Percentiles rank a stretch among this genome's conserved stretches.
Evolutionary conservation across 306 rosid species (phyloP).

Genomic region (Aeschynomene evenia): DNA sequence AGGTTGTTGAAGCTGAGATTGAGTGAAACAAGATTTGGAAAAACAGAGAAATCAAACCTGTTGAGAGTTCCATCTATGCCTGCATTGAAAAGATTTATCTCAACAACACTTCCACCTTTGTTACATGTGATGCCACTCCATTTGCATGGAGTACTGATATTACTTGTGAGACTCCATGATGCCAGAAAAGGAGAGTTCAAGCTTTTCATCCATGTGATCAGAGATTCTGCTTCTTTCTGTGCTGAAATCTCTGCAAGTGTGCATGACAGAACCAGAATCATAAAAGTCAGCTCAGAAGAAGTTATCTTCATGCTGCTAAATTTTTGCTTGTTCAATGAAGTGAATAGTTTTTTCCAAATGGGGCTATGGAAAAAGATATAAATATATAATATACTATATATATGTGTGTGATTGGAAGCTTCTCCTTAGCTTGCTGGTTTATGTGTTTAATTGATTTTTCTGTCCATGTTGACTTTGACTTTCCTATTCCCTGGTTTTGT

Average conservation of each 20-base stretch:
- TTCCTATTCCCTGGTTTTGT: not conserved
- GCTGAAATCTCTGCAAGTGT: constrained; percentile 6
- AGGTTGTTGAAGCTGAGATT: constrained; percentile 29
- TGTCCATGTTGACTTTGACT: not conserved
- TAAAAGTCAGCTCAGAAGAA: not conserved
- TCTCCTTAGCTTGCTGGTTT: not conserved
- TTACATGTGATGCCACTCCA: constrained; percentile 28
- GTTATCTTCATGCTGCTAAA: constrained; percentile 20
- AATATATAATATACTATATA: not conserved
- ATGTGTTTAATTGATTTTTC: not conserved
- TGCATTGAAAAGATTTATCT: constrained; percentile 22
- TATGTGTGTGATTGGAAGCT: not conserved
- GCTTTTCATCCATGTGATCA: constrained; percentile 27
- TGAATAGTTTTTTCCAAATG: not conserved
- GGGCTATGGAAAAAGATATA: not conserved
- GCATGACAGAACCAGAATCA: not conserved
- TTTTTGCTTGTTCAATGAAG: not conserved
- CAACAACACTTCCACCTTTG: constrained; percentile 23
- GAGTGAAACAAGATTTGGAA: constrained; percentile 29
- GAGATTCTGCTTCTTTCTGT: constrained; percentile 35
- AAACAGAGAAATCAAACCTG: constrained; percentile 38
- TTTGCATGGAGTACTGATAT: constrained; percentile 26
- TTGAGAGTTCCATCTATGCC: constrained; percentile 27
- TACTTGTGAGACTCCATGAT: constrained; percentile 26
- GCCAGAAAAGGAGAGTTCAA: constrained; percentile 25